Base-by-base conservation (phyloP, 495 filamentous ascomycete species). In the Aspergillus panamensis region DNA sequence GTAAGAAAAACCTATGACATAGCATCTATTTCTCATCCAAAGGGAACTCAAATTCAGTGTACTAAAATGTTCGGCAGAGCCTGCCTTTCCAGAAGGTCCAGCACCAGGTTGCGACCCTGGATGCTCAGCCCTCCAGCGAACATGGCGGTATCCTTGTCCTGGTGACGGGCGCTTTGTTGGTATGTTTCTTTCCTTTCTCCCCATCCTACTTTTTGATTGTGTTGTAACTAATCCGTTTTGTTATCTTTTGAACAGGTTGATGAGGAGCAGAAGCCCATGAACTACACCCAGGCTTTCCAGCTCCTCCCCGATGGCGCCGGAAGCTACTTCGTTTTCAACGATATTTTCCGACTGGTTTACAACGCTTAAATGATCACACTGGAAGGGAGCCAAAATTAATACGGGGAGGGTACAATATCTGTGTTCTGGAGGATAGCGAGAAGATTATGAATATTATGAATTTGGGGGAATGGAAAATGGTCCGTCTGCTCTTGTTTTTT, bases 311-410 rank as follows among this genome's bases (percentile, higher is more conserved):
- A 92, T 29, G 75, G 73, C n/a, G 10, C 62, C 25, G 87, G 84
- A 43, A 84, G 78, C 73, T 96, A 85, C 79, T 96, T 82, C 69
- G 86, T 97, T 66, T 85, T 85, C 76, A 96, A 96, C 79, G 92
- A 97, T 69, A 75, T 96, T 74, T 97, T 96, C 84, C 86, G 86
- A 63, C 80, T 97, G 56, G 80, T 92, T 60, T 92, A 89, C 75
- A 59, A 62, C 54, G 67, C 66, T 42, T 60, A 60, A 54, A 48
- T 29, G 17, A 37, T 13, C 12, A 5, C 33, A 13, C 4, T 10
- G 8, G 29, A 17, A 39, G 16, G 16, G 16, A 5, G 16, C 16
- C 37, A 40, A 40, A 40, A 40, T 14, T 4, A 13, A 40, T 39
- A 39, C 37, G 16, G 13, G 16, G 16, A 12, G 14, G 25, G 25